A percentile compares a stretch with the other conserved stretches of the same genome.
Evolutionary conservation across 208 protist species (phyloP).

Genomic region (Leishmania guyanensis): DNA sequence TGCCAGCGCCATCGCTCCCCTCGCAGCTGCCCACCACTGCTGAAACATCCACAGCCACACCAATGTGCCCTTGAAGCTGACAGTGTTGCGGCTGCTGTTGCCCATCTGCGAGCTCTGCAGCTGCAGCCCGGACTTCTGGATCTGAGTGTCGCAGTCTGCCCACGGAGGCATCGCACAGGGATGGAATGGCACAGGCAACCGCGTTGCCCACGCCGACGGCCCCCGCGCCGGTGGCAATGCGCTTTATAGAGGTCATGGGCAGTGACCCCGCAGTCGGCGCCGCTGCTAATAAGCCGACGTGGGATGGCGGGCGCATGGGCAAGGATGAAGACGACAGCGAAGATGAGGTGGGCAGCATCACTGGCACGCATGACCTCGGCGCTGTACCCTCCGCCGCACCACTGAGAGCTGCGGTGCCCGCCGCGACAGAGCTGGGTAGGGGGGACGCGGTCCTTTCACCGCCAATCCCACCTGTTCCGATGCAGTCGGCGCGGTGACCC

Average conservation of each 20-base stretch:
- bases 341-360: background rate
- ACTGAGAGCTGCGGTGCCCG: background rate
- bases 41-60: background rate
- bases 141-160: background rate
- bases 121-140: background rate
- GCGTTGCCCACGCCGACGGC: background rate
- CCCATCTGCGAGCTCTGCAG: background rate
- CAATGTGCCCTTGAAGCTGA: background rate
- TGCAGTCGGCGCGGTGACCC: background rate
- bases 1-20: background rate
- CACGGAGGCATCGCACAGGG: background rate
- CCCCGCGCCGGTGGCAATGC: background rate
- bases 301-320: background rate
- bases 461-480: background rate
- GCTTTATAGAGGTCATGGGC: background rate
- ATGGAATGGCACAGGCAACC: background rate
- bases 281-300: constrained; percentile 1
- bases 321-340: background rate
- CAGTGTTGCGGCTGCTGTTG: constrained; percentile 4
- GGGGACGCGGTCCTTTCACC: background rate
- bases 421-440: background rate
- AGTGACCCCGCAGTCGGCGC: background rate
- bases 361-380: background rate
- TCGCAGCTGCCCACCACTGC: background rate
- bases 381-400: background rate